Percentiles rank a stretch among this genome's conserved stretches.
phyloP scores from a whole-genome alignment of 805 yeast genomes.

The Candida silvicultrix region DNA sequence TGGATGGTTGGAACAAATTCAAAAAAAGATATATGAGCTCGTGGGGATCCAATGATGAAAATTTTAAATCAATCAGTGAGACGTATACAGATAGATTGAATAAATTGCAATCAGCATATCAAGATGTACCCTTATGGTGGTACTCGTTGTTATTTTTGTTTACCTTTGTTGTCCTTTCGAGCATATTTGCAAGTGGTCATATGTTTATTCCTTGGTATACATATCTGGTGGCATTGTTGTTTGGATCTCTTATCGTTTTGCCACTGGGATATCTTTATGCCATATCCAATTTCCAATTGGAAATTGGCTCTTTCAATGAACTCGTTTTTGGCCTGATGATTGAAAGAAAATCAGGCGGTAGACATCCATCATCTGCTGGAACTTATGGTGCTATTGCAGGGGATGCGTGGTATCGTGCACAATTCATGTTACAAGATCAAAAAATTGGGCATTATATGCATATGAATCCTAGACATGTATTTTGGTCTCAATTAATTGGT shows the following conservation, averaged over 20 bases:
- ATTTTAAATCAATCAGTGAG: conserved; percentile 1
- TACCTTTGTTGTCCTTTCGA: conserved; percentile 30
- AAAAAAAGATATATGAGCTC: conserved; percentile 2
- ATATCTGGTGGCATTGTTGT: conserved; percentile 31
- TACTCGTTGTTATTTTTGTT: conserved; percentile 28
- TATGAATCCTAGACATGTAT: conserved; percentile 44
- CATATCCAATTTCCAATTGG: conserved; percentile 43
- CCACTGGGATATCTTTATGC: conserved; percentile 48
- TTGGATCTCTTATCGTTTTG: conserved; percentile 40
- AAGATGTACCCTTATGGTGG: conserved; percentile 40
- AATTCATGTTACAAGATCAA: conserved; percentile 29
- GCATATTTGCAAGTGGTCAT: conserved; percentile 26
- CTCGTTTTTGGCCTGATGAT: conserved; percentile 40
- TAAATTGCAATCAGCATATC: conserved; percentile 31
- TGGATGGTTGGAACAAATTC: conserved; percentile 12
- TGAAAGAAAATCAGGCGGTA: conserved; percentile 22
- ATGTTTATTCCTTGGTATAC: conserved; percentile 24
- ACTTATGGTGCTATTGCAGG: conserved; percentile 48
- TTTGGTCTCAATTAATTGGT: conserved; percentile 46
- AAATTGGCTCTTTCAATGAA: conserved; percentile 47
- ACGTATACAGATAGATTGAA: conserved; percentile 37
- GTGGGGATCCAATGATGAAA: not conserved
- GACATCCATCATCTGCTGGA: conserved; percentile 43
- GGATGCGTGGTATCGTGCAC: conserved; percentile 47
- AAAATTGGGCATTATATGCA: conserved; percentile 49